Percentiles rank a stretch among this genome's conserved stretches.
Conservation (phyloP, 257 asterid genomes). For the Nicotiana tomentosiformis region DNA sequence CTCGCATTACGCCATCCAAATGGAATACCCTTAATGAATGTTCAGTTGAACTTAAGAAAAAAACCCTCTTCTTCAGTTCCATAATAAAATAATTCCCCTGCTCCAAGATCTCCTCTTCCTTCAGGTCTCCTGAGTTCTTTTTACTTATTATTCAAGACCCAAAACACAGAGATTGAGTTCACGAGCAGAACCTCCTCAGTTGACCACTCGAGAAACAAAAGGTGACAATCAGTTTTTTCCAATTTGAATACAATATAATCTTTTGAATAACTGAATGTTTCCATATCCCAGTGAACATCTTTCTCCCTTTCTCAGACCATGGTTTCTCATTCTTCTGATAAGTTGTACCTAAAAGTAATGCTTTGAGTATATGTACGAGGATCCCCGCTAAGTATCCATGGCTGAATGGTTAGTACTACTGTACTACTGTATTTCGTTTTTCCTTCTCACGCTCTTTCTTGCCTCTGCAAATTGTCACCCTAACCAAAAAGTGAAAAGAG, state of each 20-base stretch:
- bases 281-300: conserved; percentile 2
- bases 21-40: neutral
- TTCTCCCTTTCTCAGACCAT: neutral
- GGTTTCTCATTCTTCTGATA: neutral
- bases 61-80: neutral
- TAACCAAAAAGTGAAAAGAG: neutral
- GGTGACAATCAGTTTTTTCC: neutral
- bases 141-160: neutral
- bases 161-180: neutral
- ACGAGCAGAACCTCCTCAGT: neutral
- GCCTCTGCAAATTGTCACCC: neutral
- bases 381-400: no score
- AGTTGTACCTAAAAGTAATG: neutral
- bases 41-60: neutral
- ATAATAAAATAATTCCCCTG: neutral
- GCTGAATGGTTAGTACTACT: no score
- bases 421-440: neutral
- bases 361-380: neutral
- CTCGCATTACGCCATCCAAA: neutral
- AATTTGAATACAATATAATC: neutral
- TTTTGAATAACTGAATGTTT: neutral
- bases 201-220: neutral
- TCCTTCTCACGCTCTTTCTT: neutral
- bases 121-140: neutral
- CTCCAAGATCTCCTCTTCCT: neutral